Evolutionary conservation across 768 basidiomycete species (phyloP).

Genomic region (Tremella yokohamensis): DNA sequence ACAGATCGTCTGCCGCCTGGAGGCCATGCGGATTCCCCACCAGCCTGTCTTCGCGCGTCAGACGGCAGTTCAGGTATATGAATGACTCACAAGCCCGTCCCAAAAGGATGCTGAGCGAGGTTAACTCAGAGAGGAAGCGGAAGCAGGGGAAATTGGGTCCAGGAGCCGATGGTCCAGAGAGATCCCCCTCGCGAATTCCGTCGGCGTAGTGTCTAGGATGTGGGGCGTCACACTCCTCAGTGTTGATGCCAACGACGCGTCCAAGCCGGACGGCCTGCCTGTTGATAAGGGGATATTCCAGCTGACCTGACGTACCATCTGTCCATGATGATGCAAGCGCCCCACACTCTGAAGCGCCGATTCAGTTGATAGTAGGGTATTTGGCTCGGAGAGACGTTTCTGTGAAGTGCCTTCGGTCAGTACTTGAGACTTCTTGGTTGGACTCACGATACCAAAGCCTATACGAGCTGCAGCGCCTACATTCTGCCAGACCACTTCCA

Average conservation of each 20-base stretch:
- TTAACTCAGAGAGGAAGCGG: constrained; percentile 20
- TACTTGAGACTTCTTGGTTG: no score
- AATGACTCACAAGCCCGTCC: constrained; percentile 18
- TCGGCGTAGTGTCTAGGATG: constrained; percentile 3
- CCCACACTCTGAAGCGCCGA: constrained; percentile 25
- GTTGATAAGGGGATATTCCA: neutral
- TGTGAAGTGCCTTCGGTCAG: constrained; percentile 20
- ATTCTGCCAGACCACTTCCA: constrained; percentile 14
- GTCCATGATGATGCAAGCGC: constrained; percentile 23
- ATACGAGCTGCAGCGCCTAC: constrained; percentile 16
- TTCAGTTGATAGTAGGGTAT: constrained; percentile 24
- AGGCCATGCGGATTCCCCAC: no score
- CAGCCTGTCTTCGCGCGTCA: no score
- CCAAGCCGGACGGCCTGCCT: constrained; percentile 24
- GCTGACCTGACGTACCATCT: constrained; percentile 18
- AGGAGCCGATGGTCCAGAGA: no score
- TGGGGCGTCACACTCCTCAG: constrained; percentile 25
- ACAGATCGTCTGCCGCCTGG: constrained; percentile 17
- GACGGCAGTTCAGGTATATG: no score
- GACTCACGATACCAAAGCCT: constrained; percentile 14
- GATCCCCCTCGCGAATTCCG: no score
- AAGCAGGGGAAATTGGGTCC: constrained; percentile 18
- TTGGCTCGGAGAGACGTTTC: constrained; percentile 17
- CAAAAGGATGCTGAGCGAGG: constrained; percentile 18
- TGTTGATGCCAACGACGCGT: constrained; percentile 14